Base-by-base conservation (phyloP, 805 yeast species). In the Kockiozyma suomiensis region DNA sequence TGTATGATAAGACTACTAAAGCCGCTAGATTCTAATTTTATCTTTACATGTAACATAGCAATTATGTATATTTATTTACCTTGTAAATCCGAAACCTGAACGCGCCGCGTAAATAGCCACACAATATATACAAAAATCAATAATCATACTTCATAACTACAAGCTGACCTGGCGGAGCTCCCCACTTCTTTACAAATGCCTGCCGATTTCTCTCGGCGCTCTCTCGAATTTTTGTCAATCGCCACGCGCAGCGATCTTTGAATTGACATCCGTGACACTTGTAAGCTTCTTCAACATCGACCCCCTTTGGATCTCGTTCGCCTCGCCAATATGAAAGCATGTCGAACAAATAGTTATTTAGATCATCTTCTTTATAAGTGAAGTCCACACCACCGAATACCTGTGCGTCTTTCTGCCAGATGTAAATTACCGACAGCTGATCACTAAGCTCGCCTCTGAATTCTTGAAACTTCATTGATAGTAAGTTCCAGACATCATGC, bases 1-100 rank as follows among this genome's bases (percentile, higher is more conserved):
- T 90, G 15, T 85, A 82, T 74, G 87, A 86, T 52, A 70, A 72
- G 61, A 70, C 68, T 15, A 67, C 70, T 15, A 66, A 62, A 32
- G 65, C 66, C 15, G 65, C 65, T 5, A 41, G 59, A 19, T 56
- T 56, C 30, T 56, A 30, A n/a, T n/a, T n/a, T n/a, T n/a, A n/a
- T n/a, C n/a, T n/a, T n/a, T n/a, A n/a, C n/a, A n/a, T n/a, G n/a
- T n/a, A n/a, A n/a, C n/a, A n/a, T n/a, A n/a, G n/a, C n/a, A n/a
- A n/a, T n/a, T n/a, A n/a, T n/a, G n/a, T n/a, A n/a, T n/a, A n/a
- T n/a, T n/a, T n/a, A n/a, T n/a, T n/a, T n/a, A n/a, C 8, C 28
- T 4, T 25, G 25, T 17, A 23, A 2, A 23, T 7, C 7, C 10
- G 25, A 42, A 25, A 3, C 21, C 25, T 5, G 7, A 38, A 17